Evolutionary conservation across 2,329 filamentous ascomycete genomes (phyloP).

Genomic region (Trichoderma asperellum): DNA sequence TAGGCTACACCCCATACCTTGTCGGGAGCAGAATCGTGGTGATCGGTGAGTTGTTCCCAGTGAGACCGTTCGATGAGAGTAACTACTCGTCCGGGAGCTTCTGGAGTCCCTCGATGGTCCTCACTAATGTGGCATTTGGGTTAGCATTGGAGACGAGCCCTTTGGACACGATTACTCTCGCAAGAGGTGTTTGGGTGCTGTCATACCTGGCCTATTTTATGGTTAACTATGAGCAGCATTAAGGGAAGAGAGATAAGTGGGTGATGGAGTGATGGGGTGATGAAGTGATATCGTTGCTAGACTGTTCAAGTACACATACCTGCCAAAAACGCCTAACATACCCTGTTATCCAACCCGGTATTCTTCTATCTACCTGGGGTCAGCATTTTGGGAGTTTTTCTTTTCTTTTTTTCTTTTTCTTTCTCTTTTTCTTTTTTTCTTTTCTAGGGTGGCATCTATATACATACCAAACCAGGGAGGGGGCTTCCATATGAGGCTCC

Average conservation of each 20-base stretch:
- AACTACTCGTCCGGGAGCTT: slow-evolving; percentile 85
- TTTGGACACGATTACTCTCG: not conserved
- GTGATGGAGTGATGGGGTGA: too few species aligned
- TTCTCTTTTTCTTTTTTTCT: too few species aligned
- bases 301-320: slow-evolving; percentile 54
- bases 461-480: slow-evolving; percentile 86
- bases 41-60: slow-evolving; percentile 77
- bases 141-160: not conserved
- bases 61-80: slow-evolving; percentile 85
- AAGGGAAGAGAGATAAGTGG: slow-evolving; percentile 39
- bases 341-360: slow-evolving; percentile 88
- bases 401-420: too few species aligned
- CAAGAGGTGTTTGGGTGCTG: not conserved
- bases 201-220: slow-evolving; percentile 42
- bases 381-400: not conserved
- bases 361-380: slow-evolving; percentile 66
- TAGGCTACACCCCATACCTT: slow-evolving; percentile 92
- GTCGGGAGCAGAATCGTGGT: slow-evolving; percentile 63
- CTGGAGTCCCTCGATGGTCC: slow-evolving; percentile 91
- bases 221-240: slow-evolving; percentile 7
- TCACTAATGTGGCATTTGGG: slow-evolving; percentile 61
- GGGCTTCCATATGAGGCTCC: slow-evolving; percentile 97
- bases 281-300: not conserved
- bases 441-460: not conserved
- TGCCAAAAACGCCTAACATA: slow-evolving; percentile 98